Evolutionary conservation across 768 basidiomycete species (phyloP).

Genomic region (Auriscalpium orientale): DNA sequence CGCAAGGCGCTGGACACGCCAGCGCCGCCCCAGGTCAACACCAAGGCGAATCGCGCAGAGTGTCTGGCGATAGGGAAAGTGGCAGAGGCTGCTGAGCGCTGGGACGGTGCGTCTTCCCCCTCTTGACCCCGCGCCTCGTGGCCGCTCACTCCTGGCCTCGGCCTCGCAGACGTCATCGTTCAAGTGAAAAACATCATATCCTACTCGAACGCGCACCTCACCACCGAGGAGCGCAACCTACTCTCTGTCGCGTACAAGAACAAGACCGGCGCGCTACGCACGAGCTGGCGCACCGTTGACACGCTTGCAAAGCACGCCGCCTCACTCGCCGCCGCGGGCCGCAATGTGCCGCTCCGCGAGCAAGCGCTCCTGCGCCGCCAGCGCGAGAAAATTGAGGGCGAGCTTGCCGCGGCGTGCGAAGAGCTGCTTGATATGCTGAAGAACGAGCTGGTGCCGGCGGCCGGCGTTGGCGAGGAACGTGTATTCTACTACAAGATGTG

Average conservation of each 20-base stretch:
- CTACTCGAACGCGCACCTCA: slow-evolving; percentile 58
- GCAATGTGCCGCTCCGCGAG: slow-evolving; percentile 42
- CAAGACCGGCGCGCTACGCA: slow-evolving; percentile 73
- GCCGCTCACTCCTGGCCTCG: slow-evolving; percentile 1
- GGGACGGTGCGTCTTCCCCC: slow-evolving; percentile 51
- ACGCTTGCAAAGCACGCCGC: slow-evolving; percentile 65
- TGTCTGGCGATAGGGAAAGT: slow-evolving; percentile 65
- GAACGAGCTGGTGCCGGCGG: slow-evolving; percentile 46
- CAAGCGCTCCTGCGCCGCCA: slow-evolving; percentile 62
- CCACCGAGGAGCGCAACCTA: slow-evolving; percentile 81
- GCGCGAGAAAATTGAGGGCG: slow-evolving; percentile 68
- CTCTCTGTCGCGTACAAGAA: slow-evolving; percentile 91
- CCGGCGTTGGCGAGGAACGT: slow-evolving; percentile 70
- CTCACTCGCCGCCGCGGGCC: slow-evolving; percentile 10
- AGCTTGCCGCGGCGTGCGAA: slow-evolving; percentile 70
- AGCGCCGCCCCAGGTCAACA: slow-evolving; percentile 6
- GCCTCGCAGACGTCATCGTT: slow-evolving; percentile 56
- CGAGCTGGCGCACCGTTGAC: slow-evolving; percentile 79
- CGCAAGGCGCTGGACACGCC: too few species aligned
- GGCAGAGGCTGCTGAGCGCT: slow-evolving; percentile 83
- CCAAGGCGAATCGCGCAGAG: slow-evolving; percentile 22
- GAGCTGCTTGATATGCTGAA: slow-evolving; percentile 72
- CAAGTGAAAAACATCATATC: slow-evolving; percentile 73
- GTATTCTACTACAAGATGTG: slow-evolving; percentile 91
- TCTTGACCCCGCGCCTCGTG: neutral